A percentile compares a stretch with the other conserved stretches of the same genome.
Conservation (phyloP, 164 flowering plant species). For the Liriodendron chinense region DNA sequence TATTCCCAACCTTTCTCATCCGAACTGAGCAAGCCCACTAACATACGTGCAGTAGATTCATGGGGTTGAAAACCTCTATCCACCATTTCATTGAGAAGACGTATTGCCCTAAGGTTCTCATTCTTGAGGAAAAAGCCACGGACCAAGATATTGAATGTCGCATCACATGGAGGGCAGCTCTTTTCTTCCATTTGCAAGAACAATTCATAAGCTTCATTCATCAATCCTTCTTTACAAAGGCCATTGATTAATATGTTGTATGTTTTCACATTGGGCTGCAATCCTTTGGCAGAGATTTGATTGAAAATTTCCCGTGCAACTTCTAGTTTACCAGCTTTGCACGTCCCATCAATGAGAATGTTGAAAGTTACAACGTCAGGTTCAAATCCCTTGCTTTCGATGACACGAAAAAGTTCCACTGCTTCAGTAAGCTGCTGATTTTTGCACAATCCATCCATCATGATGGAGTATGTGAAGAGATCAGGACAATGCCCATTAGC, state of each 20-base stretch:
- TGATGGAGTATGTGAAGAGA: background rate
- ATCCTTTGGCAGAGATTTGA: background rate
- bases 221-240: slow-evolving; percentile 6
- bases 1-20: background rate
- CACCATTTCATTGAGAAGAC: slow-evolving; percentile 5
- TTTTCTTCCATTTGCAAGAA: slow-evolving; percentile 10
- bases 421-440: background rate
- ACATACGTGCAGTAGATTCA: background rate
- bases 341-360: slow-evolving; percentile 3
- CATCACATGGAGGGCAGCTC: background rate
- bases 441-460: slow-evolving; percentile 6
- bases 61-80: slow-evolving; percentile 2
- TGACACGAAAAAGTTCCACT: background rate
- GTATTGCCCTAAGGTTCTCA: slow-evolving; percentile 6
- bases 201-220: slow-evolving; percentile 12
- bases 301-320: slow-evolving; percentile 5
- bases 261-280: slow-evolving; percentile 9
- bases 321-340: slow-evolving; percentile 4
- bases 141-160: background rate
- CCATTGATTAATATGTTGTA: slow-evolving; percentile 10
- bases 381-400: background rate
- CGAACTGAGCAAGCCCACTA: background rate
- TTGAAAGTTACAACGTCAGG: background rate
- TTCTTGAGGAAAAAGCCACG: slow-evolving; percentile 1
- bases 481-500: background rate